A percentile compares a stretch with the other conserved stretches of the same genome.
Conservation (phyloP, 2,329 filamentous ascomycete species). For the Fusarium mundagurra region DNA sequence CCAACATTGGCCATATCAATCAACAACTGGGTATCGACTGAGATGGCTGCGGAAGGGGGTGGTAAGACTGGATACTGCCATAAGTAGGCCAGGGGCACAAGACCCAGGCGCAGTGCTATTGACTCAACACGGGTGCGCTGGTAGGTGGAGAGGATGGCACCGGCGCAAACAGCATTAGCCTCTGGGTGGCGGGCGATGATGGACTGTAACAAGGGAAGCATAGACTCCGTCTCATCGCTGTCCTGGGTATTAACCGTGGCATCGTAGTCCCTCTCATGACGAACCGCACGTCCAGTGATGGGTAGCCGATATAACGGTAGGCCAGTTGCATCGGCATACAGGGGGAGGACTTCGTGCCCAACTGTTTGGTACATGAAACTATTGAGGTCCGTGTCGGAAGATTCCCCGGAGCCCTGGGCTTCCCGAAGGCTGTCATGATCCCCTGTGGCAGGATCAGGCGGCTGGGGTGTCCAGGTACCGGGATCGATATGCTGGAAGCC, state of each 20-base stretch:
- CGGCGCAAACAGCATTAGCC: slow-evolving; percentile 87
- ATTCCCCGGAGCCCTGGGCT: slow-evolving; percentile 15
- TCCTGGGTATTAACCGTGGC: slow-evolving; percentile 37
- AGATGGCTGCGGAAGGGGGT: slow-evolving; percentile 46
- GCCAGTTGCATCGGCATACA: slow-evolving; percentile 81
- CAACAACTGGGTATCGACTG: slow-evolving; percentile 69
- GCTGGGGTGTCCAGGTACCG: slow-evolving; percentile 30
- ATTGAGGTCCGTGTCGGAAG: slow-evolving; percentile 71
- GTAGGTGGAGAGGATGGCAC: slow-evolving; percentile 94
- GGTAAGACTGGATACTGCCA: slow-evolving; percentile 90
- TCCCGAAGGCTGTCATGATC: slow-evolving; percentile 8
- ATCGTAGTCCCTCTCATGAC: slow-evolving; percentile 77
- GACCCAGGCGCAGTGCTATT: slow-evolving; percentile 83
- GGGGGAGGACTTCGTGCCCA: slow-evolving; percentile 84
- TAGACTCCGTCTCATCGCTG: slow-evolving; percentile 88
- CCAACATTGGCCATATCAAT: slow-evolving; percentile 82
- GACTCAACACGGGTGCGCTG: slow-evolving; percentile 96
- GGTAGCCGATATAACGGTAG: slow-evolving; percentile 85
- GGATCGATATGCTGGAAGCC: slow-evolving; percentile 39
- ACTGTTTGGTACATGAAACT: slow-evolving; percentile 99
- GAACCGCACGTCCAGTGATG: slow-evolving; percentile 77
- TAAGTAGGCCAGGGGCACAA: slow-evolving; percentile 84
- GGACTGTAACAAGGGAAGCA: slow-evolving; percentile 76
- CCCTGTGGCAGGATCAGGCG: background rate
- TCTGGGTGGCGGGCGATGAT: slow-evolving; percentile 77